These are phyloP conservation scores for Graphiopsis chlorocephala DNA, from an alignment of 2,329 filamentous ascomycete genomes.

Conservation along the genomic window DNA sequence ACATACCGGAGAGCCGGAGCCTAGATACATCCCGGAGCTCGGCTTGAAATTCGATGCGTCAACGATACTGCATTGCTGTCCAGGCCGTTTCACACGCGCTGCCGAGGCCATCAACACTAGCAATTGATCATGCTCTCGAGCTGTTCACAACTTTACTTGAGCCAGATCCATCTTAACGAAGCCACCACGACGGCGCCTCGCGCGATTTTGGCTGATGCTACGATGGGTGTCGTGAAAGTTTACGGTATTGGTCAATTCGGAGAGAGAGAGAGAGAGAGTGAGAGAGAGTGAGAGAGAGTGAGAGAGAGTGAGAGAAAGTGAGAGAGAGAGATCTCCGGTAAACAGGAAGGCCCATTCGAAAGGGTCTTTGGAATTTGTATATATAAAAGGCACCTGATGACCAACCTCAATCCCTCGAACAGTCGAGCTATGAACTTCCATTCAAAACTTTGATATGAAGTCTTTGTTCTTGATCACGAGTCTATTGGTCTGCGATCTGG, in stretches of 20 bases:
- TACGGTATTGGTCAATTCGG: not conserved
- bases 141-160: not conserved
- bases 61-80: not conserved
- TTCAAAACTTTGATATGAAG: not conserved
- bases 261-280: no score
- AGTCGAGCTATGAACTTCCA: not conserved
- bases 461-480: not conserved
- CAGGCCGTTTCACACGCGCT: not conserved
- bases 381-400: not conserved
- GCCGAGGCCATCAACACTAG: not conserved
- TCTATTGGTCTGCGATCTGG: not conserved
- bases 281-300: no score
- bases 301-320: no score
- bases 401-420: not conserved
- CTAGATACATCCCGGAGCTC: not conserved
- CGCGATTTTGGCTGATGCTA: not conserved
- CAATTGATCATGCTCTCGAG: not conserved
- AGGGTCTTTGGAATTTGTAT: not conserved
- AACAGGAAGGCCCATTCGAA: not conserved
- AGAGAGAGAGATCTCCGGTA: no score
- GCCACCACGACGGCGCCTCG: not conserved
- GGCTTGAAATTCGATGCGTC: not conserved
- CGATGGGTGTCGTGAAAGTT: not conserved
- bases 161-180: not conserved
- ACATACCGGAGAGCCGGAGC: not conserved